These are phyloP conservation scores for Rhynchospora pubera DNA, from an alignment of 176 grass and related monocot genomes.

Conservation along the genomic window DNA sequence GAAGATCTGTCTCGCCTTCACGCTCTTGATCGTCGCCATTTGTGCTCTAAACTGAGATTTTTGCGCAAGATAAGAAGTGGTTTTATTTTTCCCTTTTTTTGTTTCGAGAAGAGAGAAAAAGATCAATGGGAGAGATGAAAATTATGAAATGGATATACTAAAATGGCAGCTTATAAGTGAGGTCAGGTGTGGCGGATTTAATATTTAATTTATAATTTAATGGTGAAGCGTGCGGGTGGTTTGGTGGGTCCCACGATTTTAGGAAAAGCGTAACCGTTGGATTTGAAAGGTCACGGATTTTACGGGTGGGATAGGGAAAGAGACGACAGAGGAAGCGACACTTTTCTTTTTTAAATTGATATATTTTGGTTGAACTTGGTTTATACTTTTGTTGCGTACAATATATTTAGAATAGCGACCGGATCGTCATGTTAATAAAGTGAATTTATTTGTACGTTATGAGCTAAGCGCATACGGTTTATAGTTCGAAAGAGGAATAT, in stretches of 20 bases:
- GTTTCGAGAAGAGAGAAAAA: background rate
- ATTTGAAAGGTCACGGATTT: slow-evolving; percentile 13
- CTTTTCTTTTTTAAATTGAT: background rate
- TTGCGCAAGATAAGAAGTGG: background rate
- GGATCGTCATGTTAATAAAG: too few relatives aligned
- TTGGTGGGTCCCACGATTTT: background rate
- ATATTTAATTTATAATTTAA: background rate
- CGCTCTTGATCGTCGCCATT: slow-evolving; percentile 34
- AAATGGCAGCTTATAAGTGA: background rate
- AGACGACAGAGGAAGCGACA: background rate
- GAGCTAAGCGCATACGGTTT: background rate
- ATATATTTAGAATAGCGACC: background rate
- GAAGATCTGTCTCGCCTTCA: slow-evolving; percentile 49
- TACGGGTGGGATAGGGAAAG: slow-evolving; percentile 2
- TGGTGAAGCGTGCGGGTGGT: background rate
- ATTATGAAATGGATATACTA: background rate
- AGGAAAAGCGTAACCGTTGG: background rate
- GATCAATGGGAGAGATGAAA: background rate
- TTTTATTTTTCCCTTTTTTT: background rate
- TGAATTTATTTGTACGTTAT: background rate
- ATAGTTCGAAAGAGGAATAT: background rate
- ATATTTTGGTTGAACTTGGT: background rate
- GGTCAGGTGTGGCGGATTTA: background rate
- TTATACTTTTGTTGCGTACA: background rate
- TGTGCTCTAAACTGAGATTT: background rate